A percentile compares a stretch with the other conserved stretches of the same genome.
Conservation (phyloP, 805 yeast genomes). For the Zygoascus tannicola region DNA sequence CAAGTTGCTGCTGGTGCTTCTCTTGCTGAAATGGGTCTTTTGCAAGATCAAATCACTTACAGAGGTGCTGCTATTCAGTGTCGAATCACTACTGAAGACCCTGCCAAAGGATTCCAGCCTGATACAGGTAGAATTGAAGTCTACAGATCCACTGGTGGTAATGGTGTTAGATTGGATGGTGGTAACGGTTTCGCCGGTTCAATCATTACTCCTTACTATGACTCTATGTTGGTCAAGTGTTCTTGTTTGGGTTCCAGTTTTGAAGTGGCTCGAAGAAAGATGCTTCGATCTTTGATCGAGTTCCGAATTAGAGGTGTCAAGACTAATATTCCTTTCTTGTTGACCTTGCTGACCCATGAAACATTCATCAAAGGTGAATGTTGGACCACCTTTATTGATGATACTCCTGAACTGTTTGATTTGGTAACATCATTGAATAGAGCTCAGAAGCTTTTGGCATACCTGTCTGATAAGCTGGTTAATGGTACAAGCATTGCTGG, state of each 20-base stretch:
- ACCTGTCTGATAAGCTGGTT: slow-evolving; percentile 88
- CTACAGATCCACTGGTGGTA: slow-evolving; percentile 97
- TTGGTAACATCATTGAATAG: slow-evolving; percentile 93
- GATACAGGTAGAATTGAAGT: slow-evolving; percentile 98
- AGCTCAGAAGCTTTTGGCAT: slow-evolving; percentile 86
- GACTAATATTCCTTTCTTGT: slow-evolving; percentile 93
- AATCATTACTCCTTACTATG: slow-evolving; percentile 92
- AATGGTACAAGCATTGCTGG: slow-evolving; percentile 96
- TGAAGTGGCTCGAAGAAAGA: slow-evolving; percentile 95
- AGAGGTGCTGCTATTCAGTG: slow-evolving; percentile 98
- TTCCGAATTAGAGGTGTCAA: slow-evolving; percentile 98
- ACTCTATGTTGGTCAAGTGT: slow-evolving; percentile 96
- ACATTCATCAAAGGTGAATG: slow-evolving; percentile 79
- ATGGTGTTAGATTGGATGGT: slow-evolving; percentile 97
- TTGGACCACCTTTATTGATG: slow-evolving; percentile 98
- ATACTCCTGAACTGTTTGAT: slow-evolving; percentile 91
- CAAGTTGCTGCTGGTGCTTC: slow-evolving; percentile 99
- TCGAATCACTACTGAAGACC: slow-evolving; percentile 98
- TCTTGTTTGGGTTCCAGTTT: slow-evolving; percentile 94
- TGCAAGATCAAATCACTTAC: slow-evolving; percentile 90
- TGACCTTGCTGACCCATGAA: slow-evolving; percentile 83
- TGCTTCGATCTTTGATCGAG: slow-evolving; percentile 93
- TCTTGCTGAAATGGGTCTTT: slow-evolving; percentile 77
- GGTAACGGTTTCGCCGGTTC: slow-evolving; percentile 98
- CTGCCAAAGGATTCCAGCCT: slow-evolving; percentile 92